A percentile compares a stretch with the other conserved stretches of the same genome.
phyloP scores from a whole-genome alignment of 192 early-diverging fungal species.

The Podila clonocystis region DNA sequence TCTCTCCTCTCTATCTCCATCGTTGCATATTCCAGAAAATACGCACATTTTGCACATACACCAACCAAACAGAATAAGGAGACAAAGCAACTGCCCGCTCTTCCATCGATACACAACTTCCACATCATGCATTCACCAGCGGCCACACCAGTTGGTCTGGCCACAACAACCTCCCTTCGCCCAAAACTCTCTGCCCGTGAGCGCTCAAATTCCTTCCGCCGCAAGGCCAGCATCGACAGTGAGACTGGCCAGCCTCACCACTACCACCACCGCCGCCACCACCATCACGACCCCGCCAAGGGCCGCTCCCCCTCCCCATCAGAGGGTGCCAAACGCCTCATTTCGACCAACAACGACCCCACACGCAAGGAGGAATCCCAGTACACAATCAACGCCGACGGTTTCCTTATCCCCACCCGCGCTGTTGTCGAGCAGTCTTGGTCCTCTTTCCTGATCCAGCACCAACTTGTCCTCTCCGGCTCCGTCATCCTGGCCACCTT shows the following conservation, averaged over 20 bases:
- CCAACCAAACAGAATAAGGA: too few species aligned
- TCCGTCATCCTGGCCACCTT: slow-evolving; percentile 26
- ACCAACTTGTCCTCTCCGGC: slow-evolving; percentile 34
- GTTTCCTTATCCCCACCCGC: slow-evolving; percentile 9
- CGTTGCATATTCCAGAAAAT: background rate
- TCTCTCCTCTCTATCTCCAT: background rate
- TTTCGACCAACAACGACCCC: background rate
- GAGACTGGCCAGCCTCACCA: slow-evolving; percentile 36
- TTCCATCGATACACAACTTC: background rate
- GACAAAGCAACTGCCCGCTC: too few species aligned
- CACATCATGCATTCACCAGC: background rate
- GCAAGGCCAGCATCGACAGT: slow-evolving; percentile 30
- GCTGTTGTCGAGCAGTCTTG: slow-evolving; percentile 16
- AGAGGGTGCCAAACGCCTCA: slow-evolving; percentile 3
- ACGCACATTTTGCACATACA: background rate
- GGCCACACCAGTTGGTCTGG: background rate
- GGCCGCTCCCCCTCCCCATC: slow-evolving; percentile 43
- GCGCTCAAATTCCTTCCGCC: slow-evolving; percentile 34
- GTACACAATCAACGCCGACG: slow-evolving; percentile 15
- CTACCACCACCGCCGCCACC: slow-evolving; percentile 36
- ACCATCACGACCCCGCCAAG: slow-evolving; percentile 35
- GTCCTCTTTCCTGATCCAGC: slow-evolving; percentile 35
- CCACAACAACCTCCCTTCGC: background rate
- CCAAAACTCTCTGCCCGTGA: background rate
- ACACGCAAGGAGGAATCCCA: background rate